Evolutionary conservation across 2,329 filamentous ascomycete genomes (phyloP).

Genomic region (Cordyceps cateniannulata): DNA sequence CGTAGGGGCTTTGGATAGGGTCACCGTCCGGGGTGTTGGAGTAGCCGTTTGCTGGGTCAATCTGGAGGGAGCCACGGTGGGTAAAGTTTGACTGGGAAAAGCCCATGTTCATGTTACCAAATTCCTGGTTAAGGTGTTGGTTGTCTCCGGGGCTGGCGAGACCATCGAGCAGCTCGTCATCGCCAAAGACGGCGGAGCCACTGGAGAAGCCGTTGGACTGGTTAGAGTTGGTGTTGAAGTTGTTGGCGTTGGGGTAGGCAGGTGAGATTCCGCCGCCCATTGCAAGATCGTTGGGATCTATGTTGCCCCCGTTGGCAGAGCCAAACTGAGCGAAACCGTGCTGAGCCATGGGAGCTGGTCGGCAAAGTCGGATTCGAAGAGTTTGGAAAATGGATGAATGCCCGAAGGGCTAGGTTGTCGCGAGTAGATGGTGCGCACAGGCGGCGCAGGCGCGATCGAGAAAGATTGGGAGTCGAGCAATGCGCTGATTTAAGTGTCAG

Average conservation of each 20-base stretch:
- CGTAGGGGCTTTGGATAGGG: conserved; percentile 86
- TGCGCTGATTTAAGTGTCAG: conserved; percentile 1
- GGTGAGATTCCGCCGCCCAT: conserved; percentile 58
- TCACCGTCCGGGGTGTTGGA: conserved; percentile 89
- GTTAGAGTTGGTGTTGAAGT: conserved; percentile 52
- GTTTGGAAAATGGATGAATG: conserved; percentile 14
- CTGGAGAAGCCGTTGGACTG: conserved; percentile 67
- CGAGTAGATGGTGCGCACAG: conserved; percentile 1
- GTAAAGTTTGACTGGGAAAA: conserved; percentile 49
- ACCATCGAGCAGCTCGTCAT: conserved; percentile 81
- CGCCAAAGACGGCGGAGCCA: conserved; percentile 71
- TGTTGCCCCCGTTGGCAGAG: conserved; percentile 48
- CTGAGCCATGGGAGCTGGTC: conserved; percentile 41
- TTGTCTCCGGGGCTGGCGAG: conserved; percentile 51
- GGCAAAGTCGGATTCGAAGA: conserved; percentile 12
- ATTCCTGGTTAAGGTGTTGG: conserved; percentile 50
- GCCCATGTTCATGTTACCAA: conserved; percentile 49
- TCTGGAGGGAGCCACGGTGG: conserved; percentile 53
- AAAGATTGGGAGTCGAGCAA: neutral
- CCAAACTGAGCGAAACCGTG: conserved; percentile 52
- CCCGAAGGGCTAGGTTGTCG: neutral
- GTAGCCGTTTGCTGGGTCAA: conserved; percentile 68
- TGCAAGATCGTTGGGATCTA: conserved; percentile 81
- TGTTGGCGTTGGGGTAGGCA: conserved; percentile 46
- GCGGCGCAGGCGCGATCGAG: neutral